Evolutionary conservation across 1,139 yeast genomes (phyloP).

Genomic region (Suhomyces yuchorum): DNA sequence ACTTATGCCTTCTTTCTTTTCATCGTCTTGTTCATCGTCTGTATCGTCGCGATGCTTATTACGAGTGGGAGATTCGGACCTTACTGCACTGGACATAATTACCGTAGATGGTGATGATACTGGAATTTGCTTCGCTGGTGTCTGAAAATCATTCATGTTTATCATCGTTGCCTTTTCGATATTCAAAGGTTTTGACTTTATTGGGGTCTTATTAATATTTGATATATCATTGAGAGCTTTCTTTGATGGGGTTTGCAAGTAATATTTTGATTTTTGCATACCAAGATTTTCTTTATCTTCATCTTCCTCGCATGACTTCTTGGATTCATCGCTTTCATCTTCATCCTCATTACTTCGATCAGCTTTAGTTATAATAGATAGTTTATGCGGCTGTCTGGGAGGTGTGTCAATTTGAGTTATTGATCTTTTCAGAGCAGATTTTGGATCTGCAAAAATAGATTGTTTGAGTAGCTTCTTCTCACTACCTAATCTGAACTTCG

Average conservation of each 20-base stretch:
- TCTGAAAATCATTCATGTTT: slow-evolving; percentile 14
- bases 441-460: slow-evolving; percentile 25
- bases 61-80: slow-evolving; percentile 10
- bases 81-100: slow-evolving; percentile 23
- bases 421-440: slow-evolving; percentile 37
- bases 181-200: slow-evolving; percentile 12
- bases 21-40: slow-evolving; percentile 9
- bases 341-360: slow-evolving; percentile 21
- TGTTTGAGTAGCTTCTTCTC: slow-evolving; percentile 23
- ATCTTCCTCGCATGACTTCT: slow-evolving; percentile 15
- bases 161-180: slow-evolving; percentile 9
- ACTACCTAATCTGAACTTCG: slow-evolving; percentile 37
- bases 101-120: slow-evolving; percentile 30
- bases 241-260: slow-evolving; percentile 38
- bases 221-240: slow-evolving; percentile 31
- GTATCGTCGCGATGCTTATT: slow-evolving; percentile 4
- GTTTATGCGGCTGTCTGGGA: slow-evolving; percentile 41
- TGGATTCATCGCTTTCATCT: slow-evolving; percentile 20
- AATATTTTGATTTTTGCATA: slow-evolving; percentile 14
- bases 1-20: slow-evolving; percentile 9
- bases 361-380: slow-evolving; percentile 25
- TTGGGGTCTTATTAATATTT: slow-evolving; percentile 24
- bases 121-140: slow-evolving; percentile 25
- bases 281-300: slow-evolving; percentile 16
- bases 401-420: slow-evolving; percentile 46